Percentiles rank a stretch among this genome's conserved stretches.
Evolutionary conservation across 192 early-diverging fungal genomes (phyloP).

Genomic region (Rhizophagus sp.): DNA sequence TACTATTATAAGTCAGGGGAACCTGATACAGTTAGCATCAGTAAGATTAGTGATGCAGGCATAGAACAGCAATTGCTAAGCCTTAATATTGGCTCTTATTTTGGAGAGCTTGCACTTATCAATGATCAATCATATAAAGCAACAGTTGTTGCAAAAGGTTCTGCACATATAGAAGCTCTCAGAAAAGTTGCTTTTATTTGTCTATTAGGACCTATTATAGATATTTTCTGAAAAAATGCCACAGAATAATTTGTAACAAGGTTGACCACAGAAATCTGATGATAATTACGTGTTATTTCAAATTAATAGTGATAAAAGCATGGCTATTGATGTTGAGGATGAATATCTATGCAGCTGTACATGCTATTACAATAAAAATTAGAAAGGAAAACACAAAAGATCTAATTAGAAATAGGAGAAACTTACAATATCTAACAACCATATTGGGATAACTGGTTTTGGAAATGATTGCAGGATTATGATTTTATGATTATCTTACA

Average conservation of each 20-base stretch:
- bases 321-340: conserved; percentile 9
- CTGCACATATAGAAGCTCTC: conserved; percentile 61
- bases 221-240: conserved; percentile 67
- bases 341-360: neutral
- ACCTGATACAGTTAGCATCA: conserved; percentile 58
- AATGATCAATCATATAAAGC: conserved; percentile 64
- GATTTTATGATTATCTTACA: neutral
- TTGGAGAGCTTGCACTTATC: conserved; percentile 72
- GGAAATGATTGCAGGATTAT: conserved; percentile 17
- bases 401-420: no score
- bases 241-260: conserved; percentile 40
- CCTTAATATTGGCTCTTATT: conserved; percentile 62
- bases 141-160: conserved; percentile 59
- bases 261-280: neutral
- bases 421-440: conserved; percentile 36
- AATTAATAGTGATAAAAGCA: conserved; percentile 2
- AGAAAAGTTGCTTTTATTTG: conserved; percentile 68
- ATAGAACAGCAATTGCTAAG: conserved; percentile 44
- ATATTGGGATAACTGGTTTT: conserved; percentile 36
- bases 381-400: no score
- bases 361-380: no score
- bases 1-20: conserved; percentile 66
- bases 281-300: neutral
- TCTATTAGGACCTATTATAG: conserved; percentile 61
- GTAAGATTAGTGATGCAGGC: conserved; percentile 51